These are phyloP conservation scores for Aspergillus baeticus DNA, from an alignment of 495 filamentous ascomycete genomes.

Conservation along the genomic window DNA sequence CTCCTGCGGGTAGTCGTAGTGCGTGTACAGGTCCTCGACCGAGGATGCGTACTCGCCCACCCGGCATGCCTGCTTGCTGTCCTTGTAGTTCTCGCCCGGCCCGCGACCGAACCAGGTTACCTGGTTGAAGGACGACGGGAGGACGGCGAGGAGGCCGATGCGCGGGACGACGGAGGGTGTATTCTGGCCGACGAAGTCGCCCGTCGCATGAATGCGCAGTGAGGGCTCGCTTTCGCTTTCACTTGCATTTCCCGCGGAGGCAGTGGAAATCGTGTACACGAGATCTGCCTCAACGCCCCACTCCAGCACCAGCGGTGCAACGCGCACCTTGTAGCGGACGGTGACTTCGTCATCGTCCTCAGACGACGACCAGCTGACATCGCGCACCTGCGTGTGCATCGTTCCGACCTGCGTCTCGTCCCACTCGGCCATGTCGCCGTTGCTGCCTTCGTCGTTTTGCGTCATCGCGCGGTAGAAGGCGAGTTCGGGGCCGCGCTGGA, in stretches of 20 bases:
- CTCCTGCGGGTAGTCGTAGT: conserved; percentile 27
- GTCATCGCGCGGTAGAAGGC: conserved; percentile 38
- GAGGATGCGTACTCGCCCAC: not conserved
- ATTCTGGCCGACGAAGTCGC: conserved; percentile 39
- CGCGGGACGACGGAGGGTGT: conserved; percentile 45
- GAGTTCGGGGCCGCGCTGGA: conserved; percentile 23
- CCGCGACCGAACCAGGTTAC: conserved; percentile 13
- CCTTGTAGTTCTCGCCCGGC: conserved; percentile 10
- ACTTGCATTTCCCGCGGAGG: conserved; percentile 1
- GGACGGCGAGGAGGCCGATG: conserved; percentile 1
- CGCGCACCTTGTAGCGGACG: conserved; percentile 24
- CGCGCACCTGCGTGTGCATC: conserved; percentile 34
- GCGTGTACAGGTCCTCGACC: conserved; percentile 2
- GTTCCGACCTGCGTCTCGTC: conserved; percentile 35
- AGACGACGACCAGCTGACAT: conserved; percentile 36
- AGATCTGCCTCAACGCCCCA: conserved; percentile 51
- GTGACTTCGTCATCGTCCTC: conserved; percentile 7
- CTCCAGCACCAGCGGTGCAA: conserved; percentile 53
- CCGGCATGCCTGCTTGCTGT: conserved; percentile 12
- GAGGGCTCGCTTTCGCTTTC: too few species aligned
- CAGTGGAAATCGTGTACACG: conserved; percentile 41
- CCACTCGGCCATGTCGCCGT: conserved; percentile 27
- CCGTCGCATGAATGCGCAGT: conserved; percentile 38
- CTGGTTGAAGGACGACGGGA: not conserved
- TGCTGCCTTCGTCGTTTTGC: conserved; percentile 56